Evolutionary conservation across 768 basidiomycete genomes (phyloP).

Genomic region (Hortiboletus flavorubellus): DNA sequence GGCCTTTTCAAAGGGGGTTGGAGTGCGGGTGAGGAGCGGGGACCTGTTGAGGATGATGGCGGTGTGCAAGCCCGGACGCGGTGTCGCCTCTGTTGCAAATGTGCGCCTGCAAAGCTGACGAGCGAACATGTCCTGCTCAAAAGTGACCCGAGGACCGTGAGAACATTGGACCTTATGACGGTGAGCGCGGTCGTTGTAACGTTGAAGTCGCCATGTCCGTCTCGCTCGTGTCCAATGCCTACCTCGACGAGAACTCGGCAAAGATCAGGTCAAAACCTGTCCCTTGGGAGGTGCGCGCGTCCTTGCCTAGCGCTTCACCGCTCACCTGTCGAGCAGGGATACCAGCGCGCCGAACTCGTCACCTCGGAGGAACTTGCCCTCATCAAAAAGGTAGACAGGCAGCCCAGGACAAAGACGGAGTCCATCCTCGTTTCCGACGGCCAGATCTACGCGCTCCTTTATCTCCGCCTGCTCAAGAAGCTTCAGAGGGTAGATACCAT

Average conservation of each 20-base stretch:
- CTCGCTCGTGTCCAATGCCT: conserved; percentile 73
- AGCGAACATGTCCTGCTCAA: conserved; percentile 8
- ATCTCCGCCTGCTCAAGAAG: conserved; percentile 85
- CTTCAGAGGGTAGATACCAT: conserved; percentile 83
- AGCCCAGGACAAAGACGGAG: conserved; percentile 69
- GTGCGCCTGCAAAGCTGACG: conserved; percentile 30
- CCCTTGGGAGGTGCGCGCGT: conserved; percentile 83
- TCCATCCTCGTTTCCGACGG: conserved; percentile 81
- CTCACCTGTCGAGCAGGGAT: conserved; percentile 56
- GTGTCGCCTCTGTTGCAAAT: conserved; percentile 41
- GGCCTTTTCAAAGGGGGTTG: conserved; percentile 70
- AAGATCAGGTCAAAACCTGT: conserved; percentile 90
- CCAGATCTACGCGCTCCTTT: conserved; percentile 78
- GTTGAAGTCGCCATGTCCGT: conserved; percentile 54
- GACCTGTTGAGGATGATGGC: conserved; percentile 77
- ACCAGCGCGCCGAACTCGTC: conserved; percentile 90
- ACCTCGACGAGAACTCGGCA: conserved; percentile 81
- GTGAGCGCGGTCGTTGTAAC: neutral
- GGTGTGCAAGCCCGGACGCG: conserved; percentile 45
- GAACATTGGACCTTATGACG: conserved; percentile 25
- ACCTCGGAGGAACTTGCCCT: conserved; percentile 82
- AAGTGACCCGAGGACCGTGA: conserved; percentile 24
- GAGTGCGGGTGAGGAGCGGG: conserved; percentile 69
- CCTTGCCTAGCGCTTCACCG: neutral
- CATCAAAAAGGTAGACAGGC: conserved; percentile 89